phyloP scores from a whole-genome alignment of 345 rosid genomes.

The Geranium rotundifolium region DNA sequence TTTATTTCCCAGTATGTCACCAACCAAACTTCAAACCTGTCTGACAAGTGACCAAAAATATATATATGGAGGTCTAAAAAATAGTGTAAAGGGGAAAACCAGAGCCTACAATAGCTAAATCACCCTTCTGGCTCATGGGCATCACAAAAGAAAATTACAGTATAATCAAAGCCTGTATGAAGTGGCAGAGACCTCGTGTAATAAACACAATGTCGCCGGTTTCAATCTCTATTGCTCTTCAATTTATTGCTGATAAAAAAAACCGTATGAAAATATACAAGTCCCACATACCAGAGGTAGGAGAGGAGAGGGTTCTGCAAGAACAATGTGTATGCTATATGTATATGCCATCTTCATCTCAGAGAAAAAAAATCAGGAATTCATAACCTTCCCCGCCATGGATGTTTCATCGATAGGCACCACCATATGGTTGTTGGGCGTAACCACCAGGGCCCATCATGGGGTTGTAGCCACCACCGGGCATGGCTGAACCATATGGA shows the following conservation, averaged over 20 bases:
- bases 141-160: no score
- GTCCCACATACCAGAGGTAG: slow-evolving; percentile 2
- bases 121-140: no score
- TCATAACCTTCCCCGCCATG: neutral
- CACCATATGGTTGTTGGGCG: slow-evolving; percentile 62
- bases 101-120: slow-evolving; percentile 14
- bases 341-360: no score
- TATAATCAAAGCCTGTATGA: no score
- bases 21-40: neutral
- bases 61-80: no score
- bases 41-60: neutral
- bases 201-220: no score
- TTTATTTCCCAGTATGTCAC: neutral
- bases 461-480: slow-evolving; percentile 48
- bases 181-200: no score
- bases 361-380: no score
- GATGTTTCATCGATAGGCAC: slow-evolving; percentile 52
- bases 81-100: neutral
- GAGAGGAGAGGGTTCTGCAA: neutral
- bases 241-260: no score
- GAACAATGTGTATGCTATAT: no score
- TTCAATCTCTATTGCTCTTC: no score
- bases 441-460: slow-evolving; percentile 72
- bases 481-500: slow-evolving; percentile 42
- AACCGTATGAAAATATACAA: slow-evolving; percentile 6